These are phyloP conservation scores for Spergularia azorica DNA, from an alignment of 179 eudicot genomes.

Conservation along the genomic window DNA sequence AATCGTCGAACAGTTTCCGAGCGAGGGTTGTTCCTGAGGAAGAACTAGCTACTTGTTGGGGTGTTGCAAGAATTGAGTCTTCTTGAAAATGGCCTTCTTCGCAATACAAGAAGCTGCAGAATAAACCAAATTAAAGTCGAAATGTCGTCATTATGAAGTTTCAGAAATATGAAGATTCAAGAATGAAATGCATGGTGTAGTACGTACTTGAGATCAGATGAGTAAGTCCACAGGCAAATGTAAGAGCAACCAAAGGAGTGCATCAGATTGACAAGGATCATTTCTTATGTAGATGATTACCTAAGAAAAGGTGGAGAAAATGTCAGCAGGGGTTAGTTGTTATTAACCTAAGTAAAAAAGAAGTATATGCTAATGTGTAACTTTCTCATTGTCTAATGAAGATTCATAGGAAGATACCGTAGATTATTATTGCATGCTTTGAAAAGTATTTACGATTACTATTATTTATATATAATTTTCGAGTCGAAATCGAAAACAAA, in stretches of 20 bases:
- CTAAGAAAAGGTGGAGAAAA: neutral
- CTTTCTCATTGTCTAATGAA: constrained; percentile 10
- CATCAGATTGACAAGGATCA: constrained; percentile 40
- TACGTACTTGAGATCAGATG: constrained; percentile 52
- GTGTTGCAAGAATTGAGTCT: neutral
- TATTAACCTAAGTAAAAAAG: neutral
- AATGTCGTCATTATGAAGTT: no score
- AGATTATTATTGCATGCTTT: neutral
- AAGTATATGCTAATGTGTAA: neutral
- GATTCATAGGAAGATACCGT: constrained; percentile 14
- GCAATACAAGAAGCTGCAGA: constrained; percentile 46
- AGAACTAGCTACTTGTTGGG: constrained; percentile 20
- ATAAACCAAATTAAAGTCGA: neutral
- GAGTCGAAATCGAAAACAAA: neutral
- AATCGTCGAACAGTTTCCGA: constrained; percentile 30
- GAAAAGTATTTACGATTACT: constrained; percentile 19
- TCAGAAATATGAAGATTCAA: no score
- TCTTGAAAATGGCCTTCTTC: constrained; percentile 48
- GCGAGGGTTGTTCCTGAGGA: constrained; percentile 21
- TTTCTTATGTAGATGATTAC: neutral
- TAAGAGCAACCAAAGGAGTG: constrained; percentile 53
- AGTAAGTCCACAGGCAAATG: constrained; percentile 72
- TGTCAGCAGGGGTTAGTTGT: neutral
- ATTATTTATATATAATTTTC: neutral
- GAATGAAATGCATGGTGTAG: no score